Percentiles rank a stretch among this genome's conserved stretches.
Conservation (phyloP, 1,284 basidiomycete species). For the Somion occarium region DNA sequence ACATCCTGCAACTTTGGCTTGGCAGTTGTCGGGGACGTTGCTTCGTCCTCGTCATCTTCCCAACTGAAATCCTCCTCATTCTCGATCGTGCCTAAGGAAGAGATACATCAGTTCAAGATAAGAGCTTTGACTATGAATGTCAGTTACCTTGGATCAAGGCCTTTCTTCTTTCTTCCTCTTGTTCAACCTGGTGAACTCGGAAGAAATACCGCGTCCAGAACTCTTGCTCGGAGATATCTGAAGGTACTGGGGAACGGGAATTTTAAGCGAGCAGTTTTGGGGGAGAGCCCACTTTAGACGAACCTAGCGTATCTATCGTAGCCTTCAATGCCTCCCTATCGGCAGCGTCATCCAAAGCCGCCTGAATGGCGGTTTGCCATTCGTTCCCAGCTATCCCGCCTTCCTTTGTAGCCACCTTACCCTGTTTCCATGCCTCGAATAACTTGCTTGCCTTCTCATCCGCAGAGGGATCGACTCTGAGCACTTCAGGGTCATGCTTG, state of each 20-base stretch:
- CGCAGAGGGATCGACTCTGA: constrained; percentile 72
- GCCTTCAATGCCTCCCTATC: constrained; percentile 57
- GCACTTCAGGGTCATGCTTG: constrained; percentile 69
- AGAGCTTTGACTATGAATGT: constrained; percentile 8
- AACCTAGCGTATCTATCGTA: constrained; percentile 61
- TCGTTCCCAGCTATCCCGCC: constrained; percentile 52
- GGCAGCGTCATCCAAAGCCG: constrained; percentile 42
- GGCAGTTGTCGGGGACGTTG: constrained; percentile 27
- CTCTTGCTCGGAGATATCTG: constrained; percentile 56
- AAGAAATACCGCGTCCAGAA: constrained; percentile 96
- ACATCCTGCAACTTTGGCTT: constrained; percentile 12
- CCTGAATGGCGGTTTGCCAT: constrained; percentile 51
- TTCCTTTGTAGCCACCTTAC: constrained; percentile 45
- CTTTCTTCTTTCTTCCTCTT: constrained; percentile 80
- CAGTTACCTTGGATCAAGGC: constrained; percentile 70
- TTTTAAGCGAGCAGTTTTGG: background rate
- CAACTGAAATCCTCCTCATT: constrained; percentile 77
- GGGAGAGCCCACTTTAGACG: constrained; percentile 17
- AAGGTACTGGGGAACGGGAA: constrained; percentile 53
- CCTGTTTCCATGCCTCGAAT: constrained; percentile 59
- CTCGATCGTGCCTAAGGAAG: constrained; percentile 45
- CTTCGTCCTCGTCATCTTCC: constrained; percentile 74
- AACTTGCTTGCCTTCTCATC: constrained; percentile 52
- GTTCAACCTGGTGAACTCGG: constrained; percentile 80
- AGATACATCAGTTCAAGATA: constrained; percentile 2